Base-by-base conservation (phyloP, 768 basidiomycete genomes). In the Hericium alpestre region DNA sequence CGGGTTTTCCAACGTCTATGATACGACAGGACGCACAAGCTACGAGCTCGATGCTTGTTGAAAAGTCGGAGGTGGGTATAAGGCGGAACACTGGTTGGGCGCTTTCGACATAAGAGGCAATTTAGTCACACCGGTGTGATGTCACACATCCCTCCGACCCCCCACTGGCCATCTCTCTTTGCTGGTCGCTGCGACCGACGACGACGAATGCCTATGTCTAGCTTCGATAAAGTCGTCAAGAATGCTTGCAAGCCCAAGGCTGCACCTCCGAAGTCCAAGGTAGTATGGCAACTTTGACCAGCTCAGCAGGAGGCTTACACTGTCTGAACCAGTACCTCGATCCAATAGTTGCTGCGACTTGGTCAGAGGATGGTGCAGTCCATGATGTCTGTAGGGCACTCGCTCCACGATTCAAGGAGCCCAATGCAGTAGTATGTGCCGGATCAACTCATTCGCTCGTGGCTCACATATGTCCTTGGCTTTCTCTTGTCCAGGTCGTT, bases 191-290 rank as follows among this genome's bases (percentile, higher is more conserved):
- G 55, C 20, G 7, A 15, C n/a, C 47, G 16, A 32, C 55, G 56
- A 62, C 57, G 59, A 32, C 56, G 50, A 53, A 20, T 18, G n/a
- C 41, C 51, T 43, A 86, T 86, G 85, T 85, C 87, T 64, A 85
- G 83, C 72, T 88, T 79, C 71, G 88, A 90, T 76, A 90, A 98
- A 78, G 85, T 89, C 66, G 89, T 98, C 64, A 96, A 95, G 74
- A 74, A 91, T 68, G 96, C 95, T 13, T 97, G 93, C 74, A 97
- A 97, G 79, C 91, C 94, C 56, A 98, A 98, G 75, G 83, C 90
- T 49, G 91, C 92, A 2, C 85, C 91, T 2, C 96, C 96, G 60
- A 99, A 99, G 74, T 73, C 92, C 61, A 99, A 99, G 81, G 94
- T 92, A 58, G 9, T 47, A 46, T 55, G 1, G 8, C 11, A 6